Conservation (phyloP, 2,329 filamentous ascomycete genomes). For the Pseudogymnoascus sp. region DNA sequence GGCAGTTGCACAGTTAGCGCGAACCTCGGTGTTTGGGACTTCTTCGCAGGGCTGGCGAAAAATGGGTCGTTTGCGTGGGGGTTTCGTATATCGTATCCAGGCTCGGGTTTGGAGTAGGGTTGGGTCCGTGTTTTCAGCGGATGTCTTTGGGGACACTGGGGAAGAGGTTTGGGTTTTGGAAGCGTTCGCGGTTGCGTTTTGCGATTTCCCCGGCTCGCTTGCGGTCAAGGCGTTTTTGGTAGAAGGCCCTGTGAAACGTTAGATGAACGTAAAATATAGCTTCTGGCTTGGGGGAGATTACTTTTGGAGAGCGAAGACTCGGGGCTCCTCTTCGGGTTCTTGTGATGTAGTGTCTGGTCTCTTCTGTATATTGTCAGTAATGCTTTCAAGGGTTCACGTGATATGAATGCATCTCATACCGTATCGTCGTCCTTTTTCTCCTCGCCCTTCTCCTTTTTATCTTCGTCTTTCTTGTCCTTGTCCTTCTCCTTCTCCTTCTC, state of each 20-base stretch:
- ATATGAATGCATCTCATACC: slow-evolving; percentile 26
- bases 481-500: slow-evolving; percentile 45
- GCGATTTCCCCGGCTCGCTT: slow-evolving; percentile 70
- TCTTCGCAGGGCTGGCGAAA: background rate
- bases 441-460: slow-evolving; percentile 31
- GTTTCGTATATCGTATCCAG: background rate
- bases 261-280: slow-evolving; percentile 9
- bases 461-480: slow-evolving; percentile 38
- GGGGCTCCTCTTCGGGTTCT: slow-evolving; percentile 53
- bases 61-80: background rate
- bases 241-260: slow-evolving; percentile 58
- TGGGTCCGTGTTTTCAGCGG: slow-evolving; percentile 17
- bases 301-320: slow-evolving; percentile 79
- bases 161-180: slow-evolving; percentile 71
- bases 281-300: slow-evolving; percentile 30
- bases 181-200: slow-evolving; percentile 70
- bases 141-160: slow-evolving; percentile 69
- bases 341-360: slow-evolving; percentile 14
- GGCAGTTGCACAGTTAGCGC: background rate
- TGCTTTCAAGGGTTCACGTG: slow-evolving; percentile 15
- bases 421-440: slow-evolving; percentile 35
- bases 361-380: slow-evolving; percentile 17
- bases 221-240: slow-evolving; percentile 73
- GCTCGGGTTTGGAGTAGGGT: background rate
- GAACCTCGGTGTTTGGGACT: background rate